These are phyloP conservation scores for Talaromyces ruber DNA, from an alignment of 495 filamentous ascomycete genomes.

Conservation along the genomic window DNA sequence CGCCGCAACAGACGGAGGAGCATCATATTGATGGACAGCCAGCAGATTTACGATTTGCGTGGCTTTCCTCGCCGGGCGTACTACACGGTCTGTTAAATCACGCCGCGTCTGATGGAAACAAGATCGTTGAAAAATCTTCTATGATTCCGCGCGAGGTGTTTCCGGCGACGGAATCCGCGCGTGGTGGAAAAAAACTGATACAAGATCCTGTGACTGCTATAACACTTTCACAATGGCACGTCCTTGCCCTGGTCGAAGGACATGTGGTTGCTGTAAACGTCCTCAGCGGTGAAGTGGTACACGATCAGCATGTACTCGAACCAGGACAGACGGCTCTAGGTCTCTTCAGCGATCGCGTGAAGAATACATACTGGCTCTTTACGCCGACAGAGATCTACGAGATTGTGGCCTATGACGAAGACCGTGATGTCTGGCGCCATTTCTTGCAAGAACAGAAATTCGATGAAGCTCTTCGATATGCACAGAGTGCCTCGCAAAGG, in stretches of 20 bases:
- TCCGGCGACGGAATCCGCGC: slow-evolving; percentile 53
- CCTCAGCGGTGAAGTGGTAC: slow-evolving; percentile 74
- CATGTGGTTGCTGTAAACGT: slow-evolving; percentile 77
- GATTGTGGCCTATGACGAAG: slow-evolving; percentile 82
- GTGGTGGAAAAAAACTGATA: slow-evolving; percentile 53
- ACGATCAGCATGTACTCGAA: slow-evolving; percentile 80
- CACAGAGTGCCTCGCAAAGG: slow-evolving; percentile 61
- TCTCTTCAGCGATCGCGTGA: slow-evolving; percentile 77
- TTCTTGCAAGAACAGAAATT: slow-evolving; percentile 79
- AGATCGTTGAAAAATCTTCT: slow-evolving; percentile 62
- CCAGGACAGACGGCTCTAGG: slow-evolving; percentile 68
- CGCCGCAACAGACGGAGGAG: slow-evolving; percentile 57
- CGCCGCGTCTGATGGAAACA: slow-evolving; percentile 36
- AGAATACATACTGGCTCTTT: slow-evolving; percentile 96
- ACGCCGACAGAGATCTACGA: slow-evolving; percentile 86
- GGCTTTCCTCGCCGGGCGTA: slow-evolving; percentile 83
- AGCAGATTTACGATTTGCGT: slow-evolving; percentile 72
- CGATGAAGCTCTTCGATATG: slow-evolving; percentile 76
- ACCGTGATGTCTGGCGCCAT: slow-evolving; percentile 89
- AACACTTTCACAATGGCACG: slow-evolving; percentile 85
- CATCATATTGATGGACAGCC: slow-evolving; percentile 33
- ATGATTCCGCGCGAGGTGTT: slow-evolving; percentile 66
- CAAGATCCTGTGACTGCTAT: slow-evolving; percentile 70
- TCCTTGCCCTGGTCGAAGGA: slow-evolving; percentile 75
- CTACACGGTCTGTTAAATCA: slow-evolving; percentile 65